Base-by-base conservation (phyloP, 1,284 basidiomycete species). In the Ganoderma lingzhi region DNA sequence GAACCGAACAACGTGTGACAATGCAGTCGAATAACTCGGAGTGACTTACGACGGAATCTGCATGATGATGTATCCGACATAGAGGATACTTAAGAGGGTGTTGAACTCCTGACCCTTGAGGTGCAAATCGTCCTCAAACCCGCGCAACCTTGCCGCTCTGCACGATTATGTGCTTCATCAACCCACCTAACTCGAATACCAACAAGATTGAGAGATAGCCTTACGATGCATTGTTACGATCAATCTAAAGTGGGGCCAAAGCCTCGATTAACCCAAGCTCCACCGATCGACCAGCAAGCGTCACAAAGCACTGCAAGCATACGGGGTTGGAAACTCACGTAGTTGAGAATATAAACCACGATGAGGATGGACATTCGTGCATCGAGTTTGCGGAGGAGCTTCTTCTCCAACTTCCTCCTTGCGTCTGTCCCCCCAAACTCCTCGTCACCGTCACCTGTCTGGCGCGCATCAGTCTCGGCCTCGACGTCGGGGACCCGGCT, bases 1-100 rank as follows among this genome's bases (percentile, higher is more conserved):
- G 23, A 28, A 17, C 14, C 5, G 35, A 4, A 14, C 15, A 8
- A 61, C 19, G 12, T 10, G n/a, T 23, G n/a, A 15, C 15, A 28
- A 17, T 37, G 14, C 14, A 32, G 6, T 32, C 8, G 44, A 61
- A 61, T 9, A 4, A 81, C 88, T 77, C 76, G 91, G 48, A 61
- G 59, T 10, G 6, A 81, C 88, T 77, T 76, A 92, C 90, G 91
- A 93, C 19, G 91, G 92, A 63, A 93, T 87, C 78, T 95, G 93
- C 89, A 93, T 93, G 65, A 93, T 79, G 71, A 93, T 89, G 75
- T 95, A 95, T 35, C 92, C 93, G 60, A 93, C 87, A 75, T 93
- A 95, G 51, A 95, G 86, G 70, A 94, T 88, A 30, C 89, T 90
- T 41, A 96, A 79, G 32, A 94, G 80, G 0, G 90, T 92, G 12